Conservation (phyloP, 768 basidiomycete genomes). For the Kwoniella europaea region DNA sequence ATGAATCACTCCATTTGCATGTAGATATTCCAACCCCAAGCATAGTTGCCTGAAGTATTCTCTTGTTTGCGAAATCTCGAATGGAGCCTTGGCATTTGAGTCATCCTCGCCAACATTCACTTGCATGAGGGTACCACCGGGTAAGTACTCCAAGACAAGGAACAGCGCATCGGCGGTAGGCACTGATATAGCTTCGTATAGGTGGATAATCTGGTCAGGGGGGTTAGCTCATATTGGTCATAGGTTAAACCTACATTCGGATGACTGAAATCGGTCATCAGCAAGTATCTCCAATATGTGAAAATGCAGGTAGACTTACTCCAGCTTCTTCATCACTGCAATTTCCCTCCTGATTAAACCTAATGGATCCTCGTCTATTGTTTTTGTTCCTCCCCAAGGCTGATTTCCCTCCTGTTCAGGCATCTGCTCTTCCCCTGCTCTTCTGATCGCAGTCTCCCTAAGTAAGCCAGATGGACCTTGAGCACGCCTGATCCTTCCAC, state of each 20-base stretch:
- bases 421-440: slow-evolving; percentile 16
- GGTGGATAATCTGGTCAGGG: slow-evolving; percentile 51
- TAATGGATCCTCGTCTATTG: slow-evolving; percentile 50
- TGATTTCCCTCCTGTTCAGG: slow-evolving; percentile 1
- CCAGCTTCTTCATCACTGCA: slow-evolving; percentile 59
- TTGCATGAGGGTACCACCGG: slow-evolving; percentile 56
- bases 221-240: background rate
- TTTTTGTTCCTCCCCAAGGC: slow-evolving; percentile 35
- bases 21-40: slow-evolving; percentile 58
- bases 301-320: slow-evolving; percentile 41
- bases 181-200: slow-evolving; percentile 59
- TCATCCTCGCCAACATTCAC: slow-evolving; percentile 37
- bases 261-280: slow-evolving; percentile 45
- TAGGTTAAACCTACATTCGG: slow-evolving; percentile 49
- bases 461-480: slow-evolving; percentile 7
- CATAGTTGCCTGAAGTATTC: slow-evolving; percentile 57
- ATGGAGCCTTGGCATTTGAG: slow-evolving; percentile 37
- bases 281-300: background rate
- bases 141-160: slow-evolving; percentile 58
- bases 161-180: slow-evolving; percentile 56
- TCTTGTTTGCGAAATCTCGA: slow-evolving; percentile 36
- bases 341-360: slow-evolving; percentile 56
- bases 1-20: slow-evolving; percentile 57
- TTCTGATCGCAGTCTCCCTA: background rate
- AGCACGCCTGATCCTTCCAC: slow-evolving; percentile 19